These are phyloP conservation scores for Quercus alba DNA, from an alignment of 306 rosid species.

Conservation along the genomic window DNA sequence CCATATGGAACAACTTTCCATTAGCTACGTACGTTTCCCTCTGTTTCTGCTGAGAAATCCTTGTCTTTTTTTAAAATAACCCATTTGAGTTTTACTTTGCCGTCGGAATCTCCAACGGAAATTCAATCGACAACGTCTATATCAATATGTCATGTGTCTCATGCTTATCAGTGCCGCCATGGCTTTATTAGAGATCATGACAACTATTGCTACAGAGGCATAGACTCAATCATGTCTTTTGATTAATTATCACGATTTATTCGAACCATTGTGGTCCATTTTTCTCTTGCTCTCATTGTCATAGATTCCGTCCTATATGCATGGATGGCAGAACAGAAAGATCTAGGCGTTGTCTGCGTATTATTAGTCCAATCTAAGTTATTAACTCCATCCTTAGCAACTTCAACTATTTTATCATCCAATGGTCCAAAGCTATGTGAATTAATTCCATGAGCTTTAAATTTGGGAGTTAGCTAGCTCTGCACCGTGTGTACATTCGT, in stretches of 20 bases:
- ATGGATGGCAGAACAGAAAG: not conserved
- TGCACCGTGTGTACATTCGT: constrained; percentile 28
- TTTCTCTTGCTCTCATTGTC: not conserved
- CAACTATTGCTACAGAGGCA: not conserved
- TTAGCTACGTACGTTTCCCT: no score
- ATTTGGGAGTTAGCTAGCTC: constrained; percentile 15
- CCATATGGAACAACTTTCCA: no score
- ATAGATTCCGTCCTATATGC: not conserved
- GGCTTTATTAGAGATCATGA: constrained; percentile 5
- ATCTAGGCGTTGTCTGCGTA: not conserved
- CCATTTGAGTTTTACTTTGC: not conserved
- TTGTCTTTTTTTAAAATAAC: no score
- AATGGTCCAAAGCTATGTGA: not conserved
- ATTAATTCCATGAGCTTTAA: constrained; percentile 4
- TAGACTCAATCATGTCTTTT: constrained; percentile 13
- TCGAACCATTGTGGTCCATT: constrained; percentile 11
- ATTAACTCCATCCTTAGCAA: not conserved
- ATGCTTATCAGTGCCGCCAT: constrained; percentile 16
- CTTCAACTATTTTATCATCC: not conserved
- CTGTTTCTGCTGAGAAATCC: no score
- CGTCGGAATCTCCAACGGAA: not conserved
- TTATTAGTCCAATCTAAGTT: not conserved
- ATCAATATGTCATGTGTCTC: not conserved
- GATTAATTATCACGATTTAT: constrained; percentile 21
- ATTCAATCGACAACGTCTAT: not conserved